These are phyloP conservation scores for Stephania yunnanensis DNA, from an alignment of 164 flowering plant species.

Conservation along the genomic window DNA sequence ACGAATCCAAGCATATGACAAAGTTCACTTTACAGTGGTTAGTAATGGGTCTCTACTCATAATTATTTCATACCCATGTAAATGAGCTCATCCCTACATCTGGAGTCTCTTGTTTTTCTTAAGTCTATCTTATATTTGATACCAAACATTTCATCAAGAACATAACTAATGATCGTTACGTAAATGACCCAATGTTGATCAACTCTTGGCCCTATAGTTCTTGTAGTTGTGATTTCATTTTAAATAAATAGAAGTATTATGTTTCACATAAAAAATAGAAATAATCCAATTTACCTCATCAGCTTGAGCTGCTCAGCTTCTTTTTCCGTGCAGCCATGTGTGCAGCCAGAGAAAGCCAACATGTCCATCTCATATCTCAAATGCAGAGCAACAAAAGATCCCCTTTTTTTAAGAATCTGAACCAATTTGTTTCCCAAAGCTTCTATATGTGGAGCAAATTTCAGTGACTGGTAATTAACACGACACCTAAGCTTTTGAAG, in stretches of 20 bases:
- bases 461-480: slow-evolving; percentile 77
- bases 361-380: slow-evolving; percentile 95
- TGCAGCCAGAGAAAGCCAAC: slow-evolving; percentile 94
- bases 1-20: too few species aligned
- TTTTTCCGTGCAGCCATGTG: slow-evolving; percentile 60
- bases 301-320: slow-evolving; percentile 80
- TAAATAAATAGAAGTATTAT: too few species aligned
- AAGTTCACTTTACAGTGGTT: too few species aligned
- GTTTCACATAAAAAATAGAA: too few species aligned
- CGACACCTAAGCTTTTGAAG: slow-evolving; percentile 86
- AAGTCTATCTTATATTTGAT: not conserved
- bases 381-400: slow-evolving; percentile 78
- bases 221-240: too few species aligned
- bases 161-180: not conserved
- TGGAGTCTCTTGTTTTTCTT: not conserved
- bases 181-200: too few species aligned
- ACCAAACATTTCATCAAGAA: not conserved
- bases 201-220: too few species aligned
- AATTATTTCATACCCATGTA: too few species aligned
- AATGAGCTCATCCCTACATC: too few species aligned
- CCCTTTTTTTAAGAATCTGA: slow-evolving; percentile 50
- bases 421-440: slow-evolving; percentile 68
- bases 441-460: slow-evolving; percentile 73
- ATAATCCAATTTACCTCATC: slow-evolving; percentile 48
- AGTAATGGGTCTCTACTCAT: too few species aligned